Base-by-base conservation (phyloP, 1,139 yeast genomes). In the Magnusiomyces suaveolens region DNA sequence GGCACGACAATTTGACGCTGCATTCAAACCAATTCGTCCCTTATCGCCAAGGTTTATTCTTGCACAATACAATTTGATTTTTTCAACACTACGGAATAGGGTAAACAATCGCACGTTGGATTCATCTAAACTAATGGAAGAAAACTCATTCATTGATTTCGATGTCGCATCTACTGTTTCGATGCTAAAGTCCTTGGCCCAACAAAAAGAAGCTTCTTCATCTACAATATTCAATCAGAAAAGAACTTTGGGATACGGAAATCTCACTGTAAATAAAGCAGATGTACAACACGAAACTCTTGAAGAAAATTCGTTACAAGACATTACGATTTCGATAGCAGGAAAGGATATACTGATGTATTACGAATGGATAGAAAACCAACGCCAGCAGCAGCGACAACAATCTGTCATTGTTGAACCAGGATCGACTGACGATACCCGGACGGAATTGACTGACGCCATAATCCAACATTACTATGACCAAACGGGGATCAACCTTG, bases 271-370 rank as follows among this genome's bases (percentile, higher is more conserved):
- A 8, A 8, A 10, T 14, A 16, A 36, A 36, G 16, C 3, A 8
- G 41, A 10, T 36, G 18, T 36, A n/a, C 33, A 16, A 3, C 8
- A 24, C 36, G 23, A 16, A 2, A 29, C 20, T 14, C 2, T 23
- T 24, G 10, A 16, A 3, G 48, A 46, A 46, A 24, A 46, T 18
- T 20, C 48, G 10, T 16, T 46, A 26, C 21, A 46, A 46, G 48
- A 46, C 21, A 46, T 46, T 29, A 46, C 48, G 8, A 24, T 46
- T 2, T 46, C 48, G 6, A 25, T 29, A 6, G 29, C 23, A 6
- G 48, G 48, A 46, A 16, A 32, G n/a, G 48, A 46, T 29, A n/a
- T 46, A n/a, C 3, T 24, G 25, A 32, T 8, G n/a, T 46, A 46
- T 21, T 26, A 20, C n/a, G 48, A 32, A 26, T 32, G 36, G 48